Base-by-base conservation (phyloP, 306 rosid species). In the Castanea crenata region DNA sequence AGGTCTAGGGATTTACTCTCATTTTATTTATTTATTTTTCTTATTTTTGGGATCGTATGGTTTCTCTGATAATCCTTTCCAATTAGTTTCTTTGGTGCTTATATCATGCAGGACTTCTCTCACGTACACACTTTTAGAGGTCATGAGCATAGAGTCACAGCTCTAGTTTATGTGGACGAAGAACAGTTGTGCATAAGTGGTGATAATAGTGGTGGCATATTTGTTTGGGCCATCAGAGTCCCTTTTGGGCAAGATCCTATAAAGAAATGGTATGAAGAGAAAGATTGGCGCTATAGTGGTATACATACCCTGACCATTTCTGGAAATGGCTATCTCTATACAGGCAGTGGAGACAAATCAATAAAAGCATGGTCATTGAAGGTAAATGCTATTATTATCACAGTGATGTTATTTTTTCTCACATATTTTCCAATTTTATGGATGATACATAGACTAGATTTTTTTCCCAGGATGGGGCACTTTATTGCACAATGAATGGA, bases 251-350 rank as follows among this genome's bases (percentile, higher is more conserved):
- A 85, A 82, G 91, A 85, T 32, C 97, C 99, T 65, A 81, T 90
- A 49, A 90, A 84, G 83, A 94, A 85, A 84, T 91, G 96, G 92
- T 73, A 73, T 14, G 99, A 94, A 79, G 83, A 83, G 81, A 92
- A 91, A 84, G 99, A 94, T 91, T 92, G 99, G 99, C 97, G 99
- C 79, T 94, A 82, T 74, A 91, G 92, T 71, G 99, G 99, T 31
- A 94, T 94, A 83, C 99, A 92, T 84, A 87, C 94, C 62, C 27
- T 94, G 90, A 75, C 86, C 82, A 82, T 81, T 85, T 91, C 84
- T 14, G 76, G 80, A 85, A 87, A 74, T 75, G 86, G 78, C 73
- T 86, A 74, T 80, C 80, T 94, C 55, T 92, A 94, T 78, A 85
- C 97, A 8, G 99, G 97, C 77, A 85, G 97, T 69, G 99, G 99